Conservation (phyloP, 2,329 filamentous ascomycete species). For the Sporothrix schenckii region DNA sequence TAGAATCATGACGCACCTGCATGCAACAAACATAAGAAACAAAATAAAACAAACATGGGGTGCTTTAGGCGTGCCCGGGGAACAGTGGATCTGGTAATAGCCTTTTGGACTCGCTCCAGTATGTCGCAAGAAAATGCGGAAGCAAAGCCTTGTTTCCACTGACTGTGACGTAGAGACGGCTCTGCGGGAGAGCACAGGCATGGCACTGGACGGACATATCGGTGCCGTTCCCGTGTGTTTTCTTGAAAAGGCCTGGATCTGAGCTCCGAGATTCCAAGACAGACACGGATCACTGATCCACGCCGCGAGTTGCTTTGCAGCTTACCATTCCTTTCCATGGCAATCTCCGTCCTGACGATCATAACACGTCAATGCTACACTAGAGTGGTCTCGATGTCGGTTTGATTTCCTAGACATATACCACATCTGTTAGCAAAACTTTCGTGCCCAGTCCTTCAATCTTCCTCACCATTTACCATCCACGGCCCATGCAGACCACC, state of each 20-base stretch:
- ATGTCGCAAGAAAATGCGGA: not conserved
- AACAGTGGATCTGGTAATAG: not conserved
- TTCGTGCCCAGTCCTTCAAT: not conserved
- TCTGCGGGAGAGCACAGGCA: not conserved
- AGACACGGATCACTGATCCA: not conserved
- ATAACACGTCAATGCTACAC: not conserved
- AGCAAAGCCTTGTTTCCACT: constrained; percentile 10
- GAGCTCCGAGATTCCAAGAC: not conserved
- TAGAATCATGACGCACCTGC: constrained; percentile 6
- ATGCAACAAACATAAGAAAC: not conserved
- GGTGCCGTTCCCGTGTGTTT: not conserved
- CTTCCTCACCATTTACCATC: not conserved
- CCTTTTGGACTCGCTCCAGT: constrained; percentile 2
- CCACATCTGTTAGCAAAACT: not conserved
- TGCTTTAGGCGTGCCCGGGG: constrained; percentile 6
- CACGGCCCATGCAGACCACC: not conserved
- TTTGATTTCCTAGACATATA: not conserved
- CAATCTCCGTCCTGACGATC: not conserved
- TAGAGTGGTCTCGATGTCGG: not conserved
- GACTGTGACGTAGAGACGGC: constrained; percentile 12
- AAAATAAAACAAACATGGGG: not conserved
- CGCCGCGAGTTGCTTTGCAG: not conserved
- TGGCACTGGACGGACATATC: not conserved
- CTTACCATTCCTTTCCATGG: not conserved
- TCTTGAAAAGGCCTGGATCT: not conserved